phyloP scores from a whole-genome alignment of 192 early-diverging fungal species.

The Coemansia sp. region DNA sequence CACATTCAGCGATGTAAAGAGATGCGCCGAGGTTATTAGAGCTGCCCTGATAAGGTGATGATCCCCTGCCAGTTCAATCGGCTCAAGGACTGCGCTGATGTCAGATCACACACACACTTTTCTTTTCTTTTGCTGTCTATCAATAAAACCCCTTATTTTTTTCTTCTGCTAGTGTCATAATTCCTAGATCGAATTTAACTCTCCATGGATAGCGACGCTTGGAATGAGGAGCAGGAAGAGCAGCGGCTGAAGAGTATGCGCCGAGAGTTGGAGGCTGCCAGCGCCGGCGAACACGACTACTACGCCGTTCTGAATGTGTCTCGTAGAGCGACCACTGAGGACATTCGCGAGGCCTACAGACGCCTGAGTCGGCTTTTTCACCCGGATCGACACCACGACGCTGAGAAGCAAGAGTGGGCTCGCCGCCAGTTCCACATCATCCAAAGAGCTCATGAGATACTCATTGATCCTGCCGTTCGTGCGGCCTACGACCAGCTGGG shows the following conservation, averaged over 20 bases:
- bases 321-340: constrained; percentile 57
- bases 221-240: constrained; percentile 43
- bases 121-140: no score
- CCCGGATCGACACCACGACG: constrained; percentile 74
- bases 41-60: neutral
- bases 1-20: constrained; percentile 79
- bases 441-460: constrained; percentile 81
- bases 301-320: constrained; percentile 73
- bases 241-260: constrained; percentile 34
- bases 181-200: no score
- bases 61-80: neutral
- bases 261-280: constrained; percentile 18
- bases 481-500: constrained; percentile 93
- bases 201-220: constrained; percentile 23
- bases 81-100: neutral
- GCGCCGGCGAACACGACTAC: constrained; percentile 56
- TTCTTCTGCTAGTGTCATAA: no score
- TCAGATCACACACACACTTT: neutral
- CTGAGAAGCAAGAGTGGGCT: constrained; percentile 66
- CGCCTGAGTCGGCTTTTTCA: constrained; percentile 76
- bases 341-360: constrained; percentile 78
- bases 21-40: constrained; percentile 64
- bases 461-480: constrained; percentile 76
- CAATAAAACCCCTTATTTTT: no score
- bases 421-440: constrained; percentile 79